Conservation (phyloP, 177 flowering plant species). For the Telopea speciosissima region DNA sequence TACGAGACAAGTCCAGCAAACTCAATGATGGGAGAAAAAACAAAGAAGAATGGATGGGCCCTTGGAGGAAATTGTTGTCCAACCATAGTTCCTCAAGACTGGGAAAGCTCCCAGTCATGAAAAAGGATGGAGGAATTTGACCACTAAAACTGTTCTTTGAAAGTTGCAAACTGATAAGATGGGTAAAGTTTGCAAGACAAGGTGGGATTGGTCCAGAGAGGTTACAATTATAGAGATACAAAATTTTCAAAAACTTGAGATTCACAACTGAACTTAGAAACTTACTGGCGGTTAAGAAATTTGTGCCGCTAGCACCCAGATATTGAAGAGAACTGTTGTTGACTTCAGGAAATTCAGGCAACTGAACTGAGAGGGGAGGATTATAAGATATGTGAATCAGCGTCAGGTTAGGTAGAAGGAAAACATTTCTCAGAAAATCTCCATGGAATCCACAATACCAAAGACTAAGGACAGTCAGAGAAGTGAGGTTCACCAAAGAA, state of each 20-base stretch:
- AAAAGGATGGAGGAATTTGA: too few species aligned
- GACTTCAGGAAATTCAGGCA: neutral
- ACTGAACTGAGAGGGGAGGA: neutral
- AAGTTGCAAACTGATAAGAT: too few species aligned
- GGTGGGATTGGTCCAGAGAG: neutral
- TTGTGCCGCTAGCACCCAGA: neutral
- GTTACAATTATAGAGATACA: neutral
- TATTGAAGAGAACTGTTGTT: neutral
- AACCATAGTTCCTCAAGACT: too few species aligned
- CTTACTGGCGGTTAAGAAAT: neutral
- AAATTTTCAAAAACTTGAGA: neutral
- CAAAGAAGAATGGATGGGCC: too few species aligned
- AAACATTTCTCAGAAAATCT: neutral
- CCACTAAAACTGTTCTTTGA: too few species aligned
- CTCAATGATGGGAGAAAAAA: too few species aligned
- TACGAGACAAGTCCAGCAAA: too few species aligned
- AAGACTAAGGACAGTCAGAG: neutral
- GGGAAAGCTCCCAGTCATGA: too few species aligned
- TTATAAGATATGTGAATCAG: neutral
- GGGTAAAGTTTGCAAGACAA: too few species aligned
- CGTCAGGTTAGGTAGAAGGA: neutral
- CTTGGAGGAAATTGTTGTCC: too few species aligned
- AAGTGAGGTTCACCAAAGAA: neutral
- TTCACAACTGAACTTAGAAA: neutral
- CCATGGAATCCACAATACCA: neutral